Base-by-base conservation (phyloP, 2,329 filamentous ascomycete species). In the Lomentospora prolificans region DNA sequence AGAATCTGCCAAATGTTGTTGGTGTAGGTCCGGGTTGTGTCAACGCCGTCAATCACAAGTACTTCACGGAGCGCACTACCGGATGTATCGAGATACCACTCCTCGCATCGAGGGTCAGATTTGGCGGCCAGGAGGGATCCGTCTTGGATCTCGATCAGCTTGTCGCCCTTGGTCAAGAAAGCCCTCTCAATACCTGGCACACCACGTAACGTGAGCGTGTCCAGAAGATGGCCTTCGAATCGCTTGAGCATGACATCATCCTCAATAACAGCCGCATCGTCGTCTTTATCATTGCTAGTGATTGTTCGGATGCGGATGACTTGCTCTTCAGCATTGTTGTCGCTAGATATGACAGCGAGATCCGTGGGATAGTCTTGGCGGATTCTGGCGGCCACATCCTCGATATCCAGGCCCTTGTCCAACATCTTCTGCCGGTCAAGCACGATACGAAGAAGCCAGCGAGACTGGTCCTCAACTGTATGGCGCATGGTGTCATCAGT, bases 1-100 rank as follows among this genome's bases (percentile, higher is more conserved):
- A 96, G 87, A 63, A 96, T 84, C 72, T 99, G 92, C 69, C 92
- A 90, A 69, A 99, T 87, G 65, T 95, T 90, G 75, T 99, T 99
- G 58, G 90, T 95, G 68, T 90, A 95, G 2, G 92, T 96, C 58
- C 90, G 85, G 25, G 75, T 85, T 9, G 89, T 76, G 65, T 99
- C 90, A 28, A 99, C 91, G 53, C 94, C 95, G 30, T 91, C 85
- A 53, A 97, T 86, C 3, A 86, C 79, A 61, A 99, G 76, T 12
- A 96, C 90, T 27, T 90, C 84, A 50, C 87, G 87, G 55, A 99
- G 78, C 48, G 91, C 81, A 44, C 91, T 95, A 65, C 94, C 94
- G 58, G 86, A 90, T 4, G 95, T 99, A 71, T 99, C 94, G 55
- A 99, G 80, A 67, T 94, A 94, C 90, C 90, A 96, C 69, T 97